A percentile compares a stretch with the other conserved stretches of the same genome.
Conservation (phyloP, 345 rosid genomes). For the Dovyalis caffra region DNA sequence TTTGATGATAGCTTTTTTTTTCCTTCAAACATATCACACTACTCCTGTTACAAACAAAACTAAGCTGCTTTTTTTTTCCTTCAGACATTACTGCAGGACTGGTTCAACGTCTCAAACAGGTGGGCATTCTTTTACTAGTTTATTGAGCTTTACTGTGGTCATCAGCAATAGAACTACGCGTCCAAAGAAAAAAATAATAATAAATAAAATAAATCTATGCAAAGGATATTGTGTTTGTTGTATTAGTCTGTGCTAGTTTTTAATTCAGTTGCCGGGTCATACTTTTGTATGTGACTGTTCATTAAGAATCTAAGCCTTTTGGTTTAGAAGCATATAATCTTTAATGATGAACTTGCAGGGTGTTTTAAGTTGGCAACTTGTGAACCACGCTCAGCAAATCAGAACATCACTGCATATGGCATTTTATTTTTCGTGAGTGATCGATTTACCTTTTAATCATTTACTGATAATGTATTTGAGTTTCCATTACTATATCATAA, state of each 20-base stretch:
- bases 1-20: no score
- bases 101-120: slow-evolving; percentile 74
- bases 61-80: not conserved
- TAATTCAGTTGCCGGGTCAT: no score
- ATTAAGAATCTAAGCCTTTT: not conserved
- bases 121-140: slow-evolving; percentile 25
- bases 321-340: slow-evolving; percentile 9
- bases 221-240: not conserved
- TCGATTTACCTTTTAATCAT: slow-evolving; percentile 15
- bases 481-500: not conserved
- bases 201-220: no score
- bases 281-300: not conserved
- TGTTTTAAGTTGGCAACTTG: slow-evolving; percentile 83
- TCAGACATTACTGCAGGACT: slow-evolving; percentile 85
- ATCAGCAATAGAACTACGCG: no score
- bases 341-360: slow-evolving; percentile 49
- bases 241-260: no score
- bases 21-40: slow-evolving; percentile 5
- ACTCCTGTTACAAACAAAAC: not conserved
- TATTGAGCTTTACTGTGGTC: no score
- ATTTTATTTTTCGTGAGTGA: slow-evolving; percentile 82
- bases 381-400: slow-evolving; percentile 69
- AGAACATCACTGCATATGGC: slow-evolving; percentile 91
- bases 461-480: not conserved
- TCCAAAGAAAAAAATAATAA: no score